Evolutionary conservation across 2,329 filamentous ascomycete genomes (phyloP).

Genomic region (Diaporthe sp.): DNA sequence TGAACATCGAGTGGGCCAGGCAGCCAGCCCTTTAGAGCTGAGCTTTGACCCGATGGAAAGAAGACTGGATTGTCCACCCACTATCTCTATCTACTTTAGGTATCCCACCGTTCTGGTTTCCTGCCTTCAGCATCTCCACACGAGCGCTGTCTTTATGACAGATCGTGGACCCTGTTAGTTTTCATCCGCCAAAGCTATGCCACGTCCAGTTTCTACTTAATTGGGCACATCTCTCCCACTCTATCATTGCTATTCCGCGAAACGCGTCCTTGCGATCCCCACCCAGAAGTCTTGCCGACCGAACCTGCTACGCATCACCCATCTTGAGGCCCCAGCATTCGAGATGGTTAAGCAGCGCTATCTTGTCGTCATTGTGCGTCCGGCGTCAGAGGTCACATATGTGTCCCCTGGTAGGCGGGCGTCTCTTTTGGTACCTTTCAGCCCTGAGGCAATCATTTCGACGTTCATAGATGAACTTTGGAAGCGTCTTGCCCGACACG

Average conservation of each 20-base stretch:
- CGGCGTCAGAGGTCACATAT: not conserved
- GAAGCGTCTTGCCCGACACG: constrained; percentile 18
- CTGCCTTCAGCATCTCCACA: not conserved
- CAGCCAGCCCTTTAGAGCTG: too few species aligned
- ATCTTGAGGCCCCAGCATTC: not conserved
- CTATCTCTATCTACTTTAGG: not conserved
- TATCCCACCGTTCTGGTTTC: not conserved
- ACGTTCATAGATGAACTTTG: constrained; percentile 15
- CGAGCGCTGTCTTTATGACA: too few species aligned
- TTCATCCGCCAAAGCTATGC: not conserved
- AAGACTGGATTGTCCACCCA: not conserved
- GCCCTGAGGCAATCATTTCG: constrained; percentile 2
- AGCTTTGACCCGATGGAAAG: too few species aligned
- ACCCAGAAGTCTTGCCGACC: not conserved
- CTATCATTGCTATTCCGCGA: not conserved
- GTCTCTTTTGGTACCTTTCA: constrained; percentile 15
- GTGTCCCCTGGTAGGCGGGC: not conserved
- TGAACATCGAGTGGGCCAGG: too few species aligned
- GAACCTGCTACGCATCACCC: not conserved
- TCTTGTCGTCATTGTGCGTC: constrained; percentile 23
- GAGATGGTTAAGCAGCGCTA: constrained; percentile 25
- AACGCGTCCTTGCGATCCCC: too few species aligned
- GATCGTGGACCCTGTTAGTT: too few species aligned
- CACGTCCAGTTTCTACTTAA: not conserved
- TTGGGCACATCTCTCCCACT: not conserved